phyloP scores from a whole-genome alignment of 2,329 filamentous ascomycete species.

The Trichoderma afroharzianum region DNA sequence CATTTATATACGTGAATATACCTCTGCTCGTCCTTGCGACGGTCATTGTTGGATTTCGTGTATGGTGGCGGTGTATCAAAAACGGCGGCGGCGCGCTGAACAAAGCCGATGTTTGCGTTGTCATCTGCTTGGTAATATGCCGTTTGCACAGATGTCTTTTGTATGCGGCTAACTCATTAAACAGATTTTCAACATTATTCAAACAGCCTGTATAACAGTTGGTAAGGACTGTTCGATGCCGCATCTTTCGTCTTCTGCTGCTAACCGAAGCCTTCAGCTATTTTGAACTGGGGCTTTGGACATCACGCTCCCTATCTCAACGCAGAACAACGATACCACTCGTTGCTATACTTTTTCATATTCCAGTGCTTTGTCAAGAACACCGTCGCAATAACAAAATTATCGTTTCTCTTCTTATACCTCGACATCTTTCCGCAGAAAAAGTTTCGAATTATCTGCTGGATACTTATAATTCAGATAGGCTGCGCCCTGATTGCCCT shows the following conservation, averaged over 20 bases:
- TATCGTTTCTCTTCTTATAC: slow-evolving; percentile 9
- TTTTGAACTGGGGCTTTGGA: slow-evolving; percentile 6
- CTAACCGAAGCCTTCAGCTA: neutral
- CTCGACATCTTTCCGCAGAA: slow-evolving; percentile 9
- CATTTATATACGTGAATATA: slow-evolving; percentile 5
- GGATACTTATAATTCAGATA: slow-evolving; percentile 1
- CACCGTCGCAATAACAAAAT: slow-evolving; percentile 3
- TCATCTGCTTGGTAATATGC: neutral
- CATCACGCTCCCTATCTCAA: slow-evolving; percentile 6
- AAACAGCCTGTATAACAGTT: neutral
- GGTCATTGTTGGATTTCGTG: neutral
- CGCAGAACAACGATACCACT: slow-evolving; percentile 6
- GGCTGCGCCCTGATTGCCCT: neutral
- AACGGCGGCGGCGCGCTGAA: neutral
- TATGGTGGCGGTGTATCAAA: slow-evolving; percentile 11
- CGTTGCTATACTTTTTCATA: slow-evolving; percentile 10
- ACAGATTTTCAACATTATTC: slow-evolving; percentile 6
- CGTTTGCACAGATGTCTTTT: neutral
- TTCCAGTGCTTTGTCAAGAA: slow-evolving; percentile 12
- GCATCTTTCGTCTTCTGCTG: neutral
- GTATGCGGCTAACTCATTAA: neutral
- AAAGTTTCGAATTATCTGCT: neutral
- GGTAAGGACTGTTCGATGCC: neutral
- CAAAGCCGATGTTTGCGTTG: slow-evolving; percentile 11
- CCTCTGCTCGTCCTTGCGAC: neutral